phyloP scores from a whole-genome alignment of 345 rosid genomes.

The Citrus inodora region DNA sequence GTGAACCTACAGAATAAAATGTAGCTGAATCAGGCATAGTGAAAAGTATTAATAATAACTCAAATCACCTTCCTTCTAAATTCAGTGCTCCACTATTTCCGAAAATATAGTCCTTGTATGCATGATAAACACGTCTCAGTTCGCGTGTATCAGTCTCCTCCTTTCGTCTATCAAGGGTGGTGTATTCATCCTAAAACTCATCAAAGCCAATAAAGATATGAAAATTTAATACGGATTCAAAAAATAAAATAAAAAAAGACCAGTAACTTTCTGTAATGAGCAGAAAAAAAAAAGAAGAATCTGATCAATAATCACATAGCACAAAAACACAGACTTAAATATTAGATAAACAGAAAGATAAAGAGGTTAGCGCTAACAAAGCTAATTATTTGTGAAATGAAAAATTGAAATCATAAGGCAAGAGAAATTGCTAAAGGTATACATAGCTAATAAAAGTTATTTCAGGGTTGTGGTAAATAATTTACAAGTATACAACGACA shows the following conservation, averaged over 20 bases:
- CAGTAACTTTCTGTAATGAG: background rate
- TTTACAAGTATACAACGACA: too few species aligned
- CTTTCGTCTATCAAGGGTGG: conserved; percentile 39
- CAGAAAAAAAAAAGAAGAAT: background rate
- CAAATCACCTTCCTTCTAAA: conserved; percentile 45
- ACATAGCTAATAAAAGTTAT: background rate
- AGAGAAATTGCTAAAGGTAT: too few species aligned
- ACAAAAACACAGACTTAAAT: background rate
- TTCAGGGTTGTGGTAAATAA: too few species aligned
- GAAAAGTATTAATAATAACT: background rate
- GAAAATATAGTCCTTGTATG: conserved; percentile 51
- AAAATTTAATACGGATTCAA: background rate
- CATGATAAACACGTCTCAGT: conserved; percentile 70
- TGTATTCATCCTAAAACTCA: conserved; percentile 61
- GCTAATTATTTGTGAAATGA: too few species aligned
- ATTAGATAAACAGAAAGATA: background rate
- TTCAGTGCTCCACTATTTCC: conserved; percentile 48
- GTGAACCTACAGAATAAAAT: background rate
- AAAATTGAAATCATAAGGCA: too few species aligned
- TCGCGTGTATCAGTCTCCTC: conserved; percentile 66
- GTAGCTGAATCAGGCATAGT: conserved; percentile 1
- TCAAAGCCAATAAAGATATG: conserved; percentile 8
- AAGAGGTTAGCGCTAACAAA: background rate
- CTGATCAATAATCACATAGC: background rate
- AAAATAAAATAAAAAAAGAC: background rate